Conservation (phyloP, 257 asterid genomes). For the Gynochthodes officinalis region DNA sequence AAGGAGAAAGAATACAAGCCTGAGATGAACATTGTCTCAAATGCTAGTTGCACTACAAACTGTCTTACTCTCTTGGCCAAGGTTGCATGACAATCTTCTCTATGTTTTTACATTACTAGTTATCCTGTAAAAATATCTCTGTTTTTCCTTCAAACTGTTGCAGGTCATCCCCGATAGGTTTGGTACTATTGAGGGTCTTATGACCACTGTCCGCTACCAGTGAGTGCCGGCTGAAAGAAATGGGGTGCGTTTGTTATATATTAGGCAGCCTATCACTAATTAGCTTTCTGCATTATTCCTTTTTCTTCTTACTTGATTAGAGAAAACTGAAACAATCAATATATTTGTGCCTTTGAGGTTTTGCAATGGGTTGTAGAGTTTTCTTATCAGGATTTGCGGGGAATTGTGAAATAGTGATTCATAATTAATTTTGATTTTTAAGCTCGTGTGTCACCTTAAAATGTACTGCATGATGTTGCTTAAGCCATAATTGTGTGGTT, state of each 20-base stretch:
- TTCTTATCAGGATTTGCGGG: slow-evolving; percentile 9
- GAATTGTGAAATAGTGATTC: background rate
- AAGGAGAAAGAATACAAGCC: slow-evolving; percentile 77
- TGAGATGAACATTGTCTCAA: slow-evolving; percentile 58
- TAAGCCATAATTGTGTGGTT: slow-evolving; percentile 26
- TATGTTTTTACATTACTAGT: background rate
- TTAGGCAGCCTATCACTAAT: background rate
- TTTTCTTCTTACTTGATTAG: too few species aligned
- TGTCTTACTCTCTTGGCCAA: slow-evolving; percentile 79
- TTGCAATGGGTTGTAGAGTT: too few species aligned
- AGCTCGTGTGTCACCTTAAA: slow-evolving; percentile 37
- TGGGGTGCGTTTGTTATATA: background rate
- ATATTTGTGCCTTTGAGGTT: too few species aligned
- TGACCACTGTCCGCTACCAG: slow-evolving; percentile 80
- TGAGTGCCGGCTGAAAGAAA: slow-evolving; percentile 1
- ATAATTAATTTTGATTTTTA: slow-evolving; percentile 8
- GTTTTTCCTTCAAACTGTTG: background rate
- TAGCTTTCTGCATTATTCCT: background rate
- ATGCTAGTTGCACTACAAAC: slow-evolving; percentile 82
- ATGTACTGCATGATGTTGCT: slow-evolving; percentile 31
- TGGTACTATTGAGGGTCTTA: slow-evolving; percentile 80
- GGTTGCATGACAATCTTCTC: slow-evolving; percentile 26
- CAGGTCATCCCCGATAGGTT: slow-evolving; percentile 69
- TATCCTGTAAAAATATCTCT: background rate
- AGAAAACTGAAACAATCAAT: too few species aligned